Evolutionary conservation across 257 asterid genomes (phyloP).

Genomic region (Solanum tarijense): DNA sequence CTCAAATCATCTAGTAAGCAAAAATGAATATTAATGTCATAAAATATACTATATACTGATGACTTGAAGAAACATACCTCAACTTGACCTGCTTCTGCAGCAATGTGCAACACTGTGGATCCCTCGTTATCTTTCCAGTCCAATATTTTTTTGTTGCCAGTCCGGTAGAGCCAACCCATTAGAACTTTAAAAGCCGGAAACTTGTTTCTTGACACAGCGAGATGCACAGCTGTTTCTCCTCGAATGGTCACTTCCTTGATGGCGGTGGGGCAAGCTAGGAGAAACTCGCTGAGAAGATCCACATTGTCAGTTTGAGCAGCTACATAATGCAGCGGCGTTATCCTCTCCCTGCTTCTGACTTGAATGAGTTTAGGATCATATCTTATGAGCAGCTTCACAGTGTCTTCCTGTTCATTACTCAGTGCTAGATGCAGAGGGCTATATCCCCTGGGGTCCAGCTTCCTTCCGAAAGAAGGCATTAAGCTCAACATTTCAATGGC

Average conservation of each 20-base stretch:
- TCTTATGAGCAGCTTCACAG: conserved; percentile 1
- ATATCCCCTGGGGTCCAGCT: not conserved
- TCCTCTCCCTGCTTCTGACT: not conserved
- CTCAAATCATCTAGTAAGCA: not conserved
- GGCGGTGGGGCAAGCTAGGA: not conserved
- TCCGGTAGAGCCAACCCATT: conserved; percentile 5
- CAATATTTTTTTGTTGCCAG: not conserved
- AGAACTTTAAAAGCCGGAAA: conserved; percentile 6
- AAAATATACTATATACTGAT: too few species aligned
- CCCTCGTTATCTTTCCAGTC: conserved; percentile 1
- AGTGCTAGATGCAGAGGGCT: conserved; percentile 9
- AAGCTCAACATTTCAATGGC: conserved; percentile 9
- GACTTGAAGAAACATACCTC: not conserved
- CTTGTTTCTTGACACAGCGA: not conserved
- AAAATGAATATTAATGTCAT: not conserved
- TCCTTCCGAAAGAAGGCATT: conserved; percentile 2
- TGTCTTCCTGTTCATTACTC: not conserved
- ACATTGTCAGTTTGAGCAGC: not conserved
- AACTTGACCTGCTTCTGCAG: not conserved
- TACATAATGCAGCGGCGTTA: conserved; percentile 6
- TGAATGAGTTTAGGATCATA: not conserved
- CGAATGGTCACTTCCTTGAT: conserved; percentile 5
- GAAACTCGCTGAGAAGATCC: conserved; percentile 2
- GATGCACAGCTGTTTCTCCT: conserved; percentile 7
- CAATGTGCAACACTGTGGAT: conserved; percentile 7